Conservation (phyloP, 140 eudicot species). For the Stevia rebaudiana region DNA sequence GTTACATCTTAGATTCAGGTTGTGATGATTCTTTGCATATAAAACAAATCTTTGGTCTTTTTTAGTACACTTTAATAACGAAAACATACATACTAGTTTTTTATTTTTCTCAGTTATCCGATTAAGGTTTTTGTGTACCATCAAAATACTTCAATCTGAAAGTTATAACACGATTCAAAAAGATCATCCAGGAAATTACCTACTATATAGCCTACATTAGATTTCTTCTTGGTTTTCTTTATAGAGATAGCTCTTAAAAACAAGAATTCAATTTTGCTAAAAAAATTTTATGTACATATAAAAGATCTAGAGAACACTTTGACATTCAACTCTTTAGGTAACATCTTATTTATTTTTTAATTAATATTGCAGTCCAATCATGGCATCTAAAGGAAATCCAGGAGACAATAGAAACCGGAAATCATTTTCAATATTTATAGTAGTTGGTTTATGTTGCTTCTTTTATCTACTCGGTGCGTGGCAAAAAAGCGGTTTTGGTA, state of each 20-base stretch:
- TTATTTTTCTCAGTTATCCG: too few species aligned
- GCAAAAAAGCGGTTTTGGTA: constrained; percentile 77
- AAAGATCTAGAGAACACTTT: constrained; percentile 5
- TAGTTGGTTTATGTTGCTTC: constrained; percentile 61
- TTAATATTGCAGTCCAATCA: constrained; percentile 38
- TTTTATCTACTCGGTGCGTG: constrained; percentile 68
- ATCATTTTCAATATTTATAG: constrained; percentile 50
- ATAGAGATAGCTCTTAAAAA: background rate
- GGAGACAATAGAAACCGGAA: constrained; percentile 57
- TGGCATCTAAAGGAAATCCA: constrained; percentile 65
- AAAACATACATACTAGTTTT: too few species aligned
- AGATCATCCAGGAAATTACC: too few species aligned
- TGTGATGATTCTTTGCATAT: too few species aligned
- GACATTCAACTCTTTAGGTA: background rate
- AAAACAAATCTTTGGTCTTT: too few species aligned
- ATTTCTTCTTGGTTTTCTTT: background rate
- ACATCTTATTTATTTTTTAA: background rate
- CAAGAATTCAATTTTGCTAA: background rate
- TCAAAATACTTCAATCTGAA: too few species aligned
- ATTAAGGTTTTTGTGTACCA: too few species aligned
- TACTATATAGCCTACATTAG: background rate
- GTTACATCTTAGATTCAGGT: too few species aligned
- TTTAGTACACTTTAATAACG: too few species aligned
- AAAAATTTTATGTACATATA: constrained; percentile 3
- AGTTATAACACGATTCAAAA: too few species aligned